Conservation (phyloP, 176 grass and related monocot species). For the Thinopyrum elongatum region DNA sequence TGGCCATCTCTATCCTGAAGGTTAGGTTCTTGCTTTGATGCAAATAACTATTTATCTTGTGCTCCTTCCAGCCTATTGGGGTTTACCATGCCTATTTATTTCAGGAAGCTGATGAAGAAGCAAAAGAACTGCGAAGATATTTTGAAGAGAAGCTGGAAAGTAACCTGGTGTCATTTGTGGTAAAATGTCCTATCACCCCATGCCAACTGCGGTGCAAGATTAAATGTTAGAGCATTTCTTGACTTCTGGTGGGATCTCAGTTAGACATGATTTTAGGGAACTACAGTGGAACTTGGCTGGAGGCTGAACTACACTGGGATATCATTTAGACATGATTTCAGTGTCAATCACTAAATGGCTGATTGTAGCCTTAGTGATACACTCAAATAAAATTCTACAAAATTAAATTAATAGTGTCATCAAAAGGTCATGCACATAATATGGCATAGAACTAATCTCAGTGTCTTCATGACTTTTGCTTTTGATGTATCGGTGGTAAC, state of each 20-base stretch:
- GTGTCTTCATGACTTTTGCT: background rate
- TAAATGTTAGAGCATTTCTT: background rate
- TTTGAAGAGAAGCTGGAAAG: constrained; percentile 86
- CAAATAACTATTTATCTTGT: background rate
- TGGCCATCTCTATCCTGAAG: constrained; percentile 87
- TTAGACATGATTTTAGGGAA: background rate
- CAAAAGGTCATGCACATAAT: background rate
- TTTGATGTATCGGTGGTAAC: constrained; percentile 3
- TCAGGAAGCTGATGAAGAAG: constrained; percentile 64
- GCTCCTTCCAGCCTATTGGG: background rate
- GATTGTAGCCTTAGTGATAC: background rate
- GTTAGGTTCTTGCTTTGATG: constrained; percentile 30
- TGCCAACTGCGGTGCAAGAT: background rate
- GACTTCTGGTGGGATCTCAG: background rate
- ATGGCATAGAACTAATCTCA: background rate
- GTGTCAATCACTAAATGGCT: background rate
- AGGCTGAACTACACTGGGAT: background rate
- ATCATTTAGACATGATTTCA: background rate
- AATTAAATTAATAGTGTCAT: background rate
- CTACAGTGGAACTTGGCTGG: background rate
- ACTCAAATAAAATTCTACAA: background rate
- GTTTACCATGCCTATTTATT: constrained; percentile 10
- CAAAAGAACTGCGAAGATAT: constrained; percentile 52
- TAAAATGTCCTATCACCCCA: constrained; percentile 30
- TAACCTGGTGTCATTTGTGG: constrained; percentile 76